These are phyloP conservation scores for Arachnopeziza araneosa DNA, from an alignment of 2,329 filamentous ascomycete genomes.

Conservation along the genomic window DNA sequence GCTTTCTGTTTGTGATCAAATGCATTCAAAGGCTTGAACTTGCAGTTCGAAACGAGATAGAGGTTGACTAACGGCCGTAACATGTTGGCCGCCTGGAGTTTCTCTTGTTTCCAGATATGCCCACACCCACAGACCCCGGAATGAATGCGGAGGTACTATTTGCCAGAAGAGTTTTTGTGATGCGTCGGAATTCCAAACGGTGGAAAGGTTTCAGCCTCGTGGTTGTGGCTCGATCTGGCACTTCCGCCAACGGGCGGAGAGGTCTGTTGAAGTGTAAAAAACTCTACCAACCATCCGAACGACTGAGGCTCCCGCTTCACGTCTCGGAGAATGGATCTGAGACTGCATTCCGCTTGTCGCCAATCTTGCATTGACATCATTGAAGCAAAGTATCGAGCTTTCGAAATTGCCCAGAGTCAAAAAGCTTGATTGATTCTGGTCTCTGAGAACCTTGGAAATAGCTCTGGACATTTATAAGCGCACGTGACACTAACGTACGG, in stretches of 20 bases:
- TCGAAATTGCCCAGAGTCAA: neutral
- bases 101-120: neutral
- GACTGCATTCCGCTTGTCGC: neutral
- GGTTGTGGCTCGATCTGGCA: neutral
- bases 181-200: neutral
- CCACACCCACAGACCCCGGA: neutral
- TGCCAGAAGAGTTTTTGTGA: neutral
- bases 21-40: neutral
- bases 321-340: neutral
- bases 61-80: neutral
- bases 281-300: neutral
- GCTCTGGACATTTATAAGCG: too few species aligned
- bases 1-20: neutral
- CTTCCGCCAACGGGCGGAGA: neutral
- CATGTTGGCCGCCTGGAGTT: neutral
- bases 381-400: neutral
- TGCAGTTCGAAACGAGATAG: neutral
- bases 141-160: neutral
- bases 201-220: neutral
- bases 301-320: neutral
- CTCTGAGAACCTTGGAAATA: neutral
- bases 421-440: too few species aligned
- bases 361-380: neutral
- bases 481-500: too few species aligned
- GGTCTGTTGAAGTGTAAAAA: neutral